phyloP scores from a whole-genome alignment of 2,329 filamentous ascomycete genomes.

The Ceratocystis ficicola region DNA sequence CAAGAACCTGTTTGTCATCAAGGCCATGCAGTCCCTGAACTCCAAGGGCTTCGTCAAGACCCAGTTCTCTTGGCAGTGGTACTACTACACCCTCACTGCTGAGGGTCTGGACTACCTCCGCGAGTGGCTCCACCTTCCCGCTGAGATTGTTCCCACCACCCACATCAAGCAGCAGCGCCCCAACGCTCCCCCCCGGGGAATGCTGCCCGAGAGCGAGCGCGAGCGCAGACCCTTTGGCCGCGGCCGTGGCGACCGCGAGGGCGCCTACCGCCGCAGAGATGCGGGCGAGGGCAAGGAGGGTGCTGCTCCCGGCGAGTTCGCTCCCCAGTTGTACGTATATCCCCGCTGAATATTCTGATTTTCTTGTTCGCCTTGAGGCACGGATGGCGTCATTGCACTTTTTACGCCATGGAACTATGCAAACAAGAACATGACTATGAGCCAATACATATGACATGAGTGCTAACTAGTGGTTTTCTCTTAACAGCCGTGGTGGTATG shows the following conservation, averaged over 20 bases:
- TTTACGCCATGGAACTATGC: neutral
- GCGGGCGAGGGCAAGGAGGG: slow-evolving; percentile 81
- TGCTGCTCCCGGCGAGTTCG: slow-evolving; percentile 81
- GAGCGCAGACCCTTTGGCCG: slow-evolving; percentile 77
- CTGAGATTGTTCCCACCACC: slow-evolving; percentile 97
- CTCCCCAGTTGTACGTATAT: slow-evolving; percentile 67
- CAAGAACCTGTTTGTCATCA: slow-evolving; percentile 99
- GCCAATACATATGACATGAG: neutral
- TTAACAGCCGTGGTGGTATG: slow-evolving; percentile 64
- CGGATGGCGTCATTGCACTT: too few relatives aligned
- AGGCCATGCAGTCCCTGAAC: slow-evolving; percentile 95
- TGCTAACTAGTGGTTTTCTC: slow-evolving; percentile 19
- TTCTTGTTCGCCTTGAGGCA: slow-evolving; percentile 24
- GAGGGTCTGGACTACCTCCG: slow-evolving; percentile 99
- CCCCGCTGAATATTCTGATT: slow-evolving; percentile 9
- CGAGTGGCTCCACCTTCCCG: slow-evolving; percentile 99
- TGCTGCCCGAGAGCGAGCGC: slow-evolving; percentile 79
- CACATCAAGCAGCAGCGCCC: slow-evolving; percentile 99
- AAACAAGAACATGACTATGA: neutral
- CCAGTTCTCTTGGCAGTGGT: slow-evolving; percentile 99
- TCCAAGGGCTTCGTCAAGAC: slow-evolving; percentile 99
- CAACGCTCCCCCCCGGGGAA: slow-evolving; percentile 93
- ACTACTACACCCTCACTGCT: slow-evolving; percentile 99
- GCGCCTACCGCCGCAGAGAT: slow-evolving; percentile 85
- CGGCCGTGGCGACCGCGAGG: slow-evolving; percentile 68